Evolutionary conservation across 108 stramenopile species (phyloP), one percentile per base, ranked within the genome.

Genomic region (Phaeodactylum tricornutum): DNA sequence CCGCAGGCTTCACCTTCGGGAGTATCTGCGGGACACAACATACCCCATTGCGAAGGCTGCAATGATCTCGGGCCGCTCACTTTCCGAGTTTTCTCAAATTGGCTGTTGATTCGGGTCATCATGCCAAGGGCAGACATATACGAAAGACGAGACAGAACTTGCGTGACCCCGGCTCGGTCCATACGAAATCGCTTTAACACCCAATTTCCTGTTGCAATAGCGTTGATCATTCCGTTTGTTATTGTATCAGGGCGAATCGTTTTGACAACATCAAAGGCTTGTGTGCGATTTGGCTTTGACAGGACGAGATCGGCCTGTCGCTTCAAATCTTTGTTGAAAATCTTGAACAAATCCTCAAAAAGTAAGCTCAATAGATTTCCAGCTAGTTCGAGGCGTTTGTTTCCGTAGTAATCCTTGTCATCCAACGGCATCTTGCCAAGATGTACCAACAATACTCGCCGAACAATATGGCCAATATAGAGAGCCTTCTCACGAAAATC

Each of bases 1-100:
- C 95, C 97, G 27, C 95, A 96, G 20, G 96, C 95, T 64, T 97
- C 92, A 33, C 97, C 93, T 71, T 95, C 93, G 19, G 96, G 93
- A 9, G 93, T 97, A 53, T 95, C 93, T 24, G 92, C 93, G 21
- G 77, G 79, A 66, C 98, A 99, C 16, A 99, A 69, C 96, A 98
- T 97, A 33, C 97, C 98, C 96, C 96, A 99, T 64, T 99, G 97
- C 49, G 81, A 86, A 22, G 94, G 90, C 61, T 98, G 98, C 43
- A 98, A 75, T 1, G 96, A 93, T 50, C 97, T 71, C 0, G 98
- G 98, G 11, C 95, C 95, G 8, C 93, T 87, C 5, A 94, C 96
- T 67, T 98, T 98, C 28, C 95, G 71, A 2, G 93, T 95, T 56
- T 97, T 98, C 62, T 96, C 96, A 64, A 98, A 96, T 57, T 97